Conservation (phyloP, 306 rosid genomes). For the Trifolium repens region DNA sequence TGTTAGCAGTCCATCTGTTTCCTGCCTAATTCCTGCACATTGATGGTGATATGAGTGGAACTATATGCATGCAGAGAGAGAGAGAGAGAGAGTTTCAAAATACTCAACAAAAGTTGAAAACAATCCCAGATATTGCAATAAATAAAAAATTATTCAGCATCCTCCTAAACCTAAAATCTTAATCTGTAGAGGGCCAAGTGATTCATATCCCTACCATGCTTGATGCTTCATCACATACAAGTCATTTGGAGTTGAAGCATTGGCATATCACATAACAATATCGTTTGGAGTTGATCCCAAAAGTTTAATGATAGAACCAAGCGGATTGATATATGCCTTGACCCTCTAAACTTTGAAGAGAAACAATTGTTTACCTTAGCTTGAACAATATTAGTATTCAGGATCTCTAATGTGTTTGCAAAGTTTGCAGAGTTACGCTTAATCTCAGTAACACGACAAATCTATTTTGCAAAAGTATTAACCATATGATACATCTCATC, state of each 20-base stretch:
- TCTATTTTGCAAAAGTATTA: neutral
- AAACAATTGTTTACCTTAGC: neutral
- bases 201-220: constrained; percentile 10
- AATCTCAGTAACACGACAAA: neutral
- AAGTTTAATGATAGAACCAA: neutral
- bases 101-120: constrained; percentile 29
- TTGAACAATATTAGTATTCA: neutral
- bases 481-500: neutral
- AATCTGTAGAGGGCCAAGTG: constrained; percentile 14
- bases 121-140: neutral
- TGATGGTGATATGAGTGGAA: constrained; percentile 45
- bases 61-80: constrained; percentile 30
- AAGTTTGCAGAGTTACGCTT: neutral
- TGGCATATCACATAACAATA: constrained; percentile 1
- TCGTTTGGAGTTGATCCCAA: neutral
- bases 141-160: neutral
- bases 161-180: constrained; percentile 20
- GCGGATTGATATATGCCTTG: neutral
- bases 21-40: constrained; percentile 61
- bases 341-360: neutral
- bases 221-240: constrained; percentile 31
- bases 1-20: constrained; percentile 72
- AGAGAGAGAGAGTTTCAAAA: constrained; percentile 14
- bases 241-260: constrained; percentile 13
- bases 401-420: neutral